Percentiles rank a stretch among this genome's conserved stretches.
Evolutionary conservation across 257 asterid species (phyloP).

Genomic region (Solanum pimpinellifolium): DNA sequence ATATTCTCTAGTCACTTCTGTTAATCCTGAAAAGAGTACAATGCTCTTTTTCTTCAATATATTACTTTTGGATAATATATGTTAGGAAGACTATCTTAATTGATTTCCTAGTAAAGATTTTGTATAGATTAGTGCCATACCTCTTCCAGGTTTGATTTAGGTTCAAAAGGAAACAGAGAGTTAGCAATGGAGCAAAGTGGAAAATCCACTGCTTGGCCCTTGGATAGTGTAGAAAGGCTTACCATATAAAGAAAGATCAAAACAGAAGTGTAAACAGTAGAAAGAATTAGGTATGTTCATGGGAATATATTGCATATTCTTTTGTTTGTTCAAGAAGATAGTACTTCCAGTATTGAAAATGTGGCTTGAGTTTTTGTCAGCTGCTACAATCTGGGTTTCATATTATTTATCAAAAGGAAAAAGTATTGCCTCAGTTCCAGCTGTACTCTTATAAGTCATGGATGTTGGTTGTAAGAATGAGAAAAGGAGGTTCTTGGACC

Average conservation of each 20-base stretch:
- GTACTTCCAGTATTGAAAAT: not conserved
- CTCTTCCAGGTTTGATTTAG: not conserved
- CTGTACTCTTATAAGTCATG: not conserved
- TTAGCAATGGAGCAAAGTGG: not conserved
- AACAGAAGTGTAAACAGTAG: not conserved
- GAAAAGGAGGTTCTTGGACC: not conserved
- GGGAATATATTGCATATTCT: not conserved
- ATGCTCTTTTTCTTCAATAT: not conserved
- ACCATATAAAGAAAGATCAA: not conserved
- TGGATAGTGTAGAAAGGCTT: not conserved
- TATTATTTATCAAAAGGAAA: not conserved
- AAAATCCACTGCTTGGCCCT: not conserved
- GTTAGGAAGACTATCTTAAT: not conserved
- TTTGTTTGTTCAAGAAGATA: not conserved
- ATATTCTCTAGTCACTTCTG: not conserved
- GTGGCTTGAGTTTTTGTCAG: not conserved
- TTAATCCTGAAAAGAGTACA: not conserved
- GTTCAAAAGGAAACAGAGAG: not conserved
- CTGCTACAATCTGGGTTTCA: not conserved
- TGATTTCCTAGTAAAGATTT: not conserved
- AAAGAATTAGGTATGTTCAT: not conserved
- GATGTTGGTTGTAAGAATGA: not conserved
- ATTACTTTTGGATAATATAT: not conserved
- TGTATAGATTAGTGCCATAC: not conserved
- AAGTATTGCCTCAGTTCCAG: not conserved